Percentiles rank a stretch among this genome's conserved stretches.
Evolutionary conservation across 768 basidiomycete species (phyloP).

Genomic region (Amanita polypyramis): DNA sequence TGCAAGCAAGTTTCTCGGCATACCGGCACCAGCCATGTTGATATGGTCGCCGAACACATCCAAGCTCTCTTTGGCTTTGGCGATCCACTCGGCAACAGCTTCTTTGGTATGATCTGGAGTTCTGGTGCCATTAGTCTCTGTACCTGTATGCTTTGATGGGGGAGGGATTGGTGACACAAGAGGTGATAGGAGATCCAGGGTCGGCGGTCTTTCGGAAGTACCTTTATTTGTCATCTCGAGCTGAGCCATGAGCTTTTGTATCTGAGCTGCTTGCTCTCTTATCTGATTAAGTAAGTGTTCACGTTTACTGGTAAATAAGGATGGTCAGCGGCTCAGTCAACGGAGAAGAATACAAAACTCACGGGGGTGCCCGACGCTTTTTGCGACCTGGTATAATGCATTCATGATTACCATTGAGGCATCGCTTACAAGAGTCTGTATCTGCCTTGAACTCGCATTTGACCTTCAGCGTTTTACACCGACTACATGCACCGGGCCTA

Average conservation of each 20-base stretch:
- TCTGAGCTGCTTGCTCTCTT: slow-evolving; percentile 62
- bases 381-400: slow-evolving; percentile 80
- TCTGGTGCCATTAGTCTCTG: neutral
- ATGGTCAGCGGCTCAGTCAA: neutral
- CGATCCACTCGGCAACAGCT: slow-evolving; percentile 68
- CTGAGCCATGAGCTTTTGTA: slow-evolving; percentile 59
- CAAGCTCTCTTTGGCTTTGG: slow-evolving; percentile 59
- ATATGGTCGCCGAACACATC: slow-evolving; percentile 61
- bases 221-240: slow-evolving; percentile 37
- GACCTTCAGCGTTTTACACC: slow-evolving; percentile 63
- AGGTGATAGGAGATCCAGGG: slow-evolving; percentile 12
- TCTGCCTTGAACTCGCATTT: slow-evolving; percentile 69
- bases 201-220: slow-evolving; percentile 10
- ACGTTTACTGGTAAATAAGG: slow-evolving; percentile 45
- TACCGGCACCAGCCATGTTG: slow-evolving; percentile 45
- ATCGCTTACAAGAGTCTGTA: slow-evolving; percentile 67
- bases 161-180: slow-evolving; percentile 11
- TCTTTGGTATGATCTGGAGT: slow-evolving; percentile 24
- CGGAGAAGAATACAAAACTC: slow-evolving; percentile 17
- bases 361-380: slow-evolving; percentile 73
- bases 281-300: slow-evolving; percentile 73
- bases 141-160: neutral
- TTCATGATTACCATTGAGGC: slow-evolving; percentile 57
- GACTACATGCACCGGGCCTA: slow-evolving; percentile 53
- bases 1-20: slow-evolving; percentile 40